Percentiles rank a stretch among this genome's conserved stretches.
phyloP scores from a whole-genome alignment of 2,329 filamentous ascomycete species.

The Colletotrichum sp. region DNA sequence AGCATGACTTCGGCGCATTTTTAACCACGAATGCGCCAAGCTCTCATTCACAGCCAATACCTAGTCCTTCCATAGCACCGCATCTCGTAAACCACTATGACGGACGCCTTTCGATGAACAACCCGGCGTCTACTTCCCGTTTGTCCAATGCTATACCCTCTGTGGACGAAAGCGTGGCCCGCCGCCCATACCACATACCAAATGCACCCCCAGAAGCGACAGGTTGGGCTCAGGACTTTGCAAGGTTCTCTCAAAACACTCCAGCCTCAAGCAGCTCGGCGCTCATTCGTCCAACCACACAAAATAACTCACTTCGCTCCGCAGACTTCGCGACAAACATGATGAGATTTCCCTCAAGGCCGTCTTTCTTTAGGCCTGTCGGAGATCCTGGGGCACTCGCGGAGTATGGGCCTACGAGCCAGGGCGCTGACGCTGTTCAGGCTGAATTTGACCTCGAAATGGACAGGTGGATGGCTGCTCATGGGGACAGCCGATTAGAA shows the following conservation, averaged over 20 bases:
- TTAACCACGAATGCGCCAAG: slow-evolving; percentile 27
- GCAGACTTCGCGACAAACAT: background rate
- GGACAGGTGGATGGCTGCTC: slow-evolving; percentile 43
- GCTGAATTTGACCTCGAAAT: slow-evolving; percentile 47
- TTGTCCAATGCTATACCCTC: background rate
- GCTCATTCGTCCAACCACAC: background rate
- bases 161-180: no score
- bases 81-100: background rate
- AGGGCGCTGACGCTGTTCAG: slow-evolving; percentile 18
- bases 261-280: background rate
- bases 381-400: background rate
- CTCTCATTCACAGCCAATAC: background rate
- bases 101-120: background rate
- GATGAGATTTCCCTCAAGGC: background rate
- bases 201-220: background rate
- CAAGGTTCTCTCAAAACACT: background rate
- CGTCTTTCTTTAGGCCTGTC: background rate
- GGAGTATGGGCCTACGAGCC: background rate
- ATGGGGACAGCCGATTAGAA: slow-evolving; percentile 37
- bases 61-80: background rate
- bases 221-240: slow-evolving; percentile 19
- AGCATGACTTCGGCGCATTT: slow-evolving; percentile 40
- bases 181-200: background rate
- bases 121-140: background rate
- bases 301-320: background rate